These are phyloP conservation scores for Salix caprea DNA, from an alignment of 345 rosid genomes.

Conservation along the genomic window DNA sequence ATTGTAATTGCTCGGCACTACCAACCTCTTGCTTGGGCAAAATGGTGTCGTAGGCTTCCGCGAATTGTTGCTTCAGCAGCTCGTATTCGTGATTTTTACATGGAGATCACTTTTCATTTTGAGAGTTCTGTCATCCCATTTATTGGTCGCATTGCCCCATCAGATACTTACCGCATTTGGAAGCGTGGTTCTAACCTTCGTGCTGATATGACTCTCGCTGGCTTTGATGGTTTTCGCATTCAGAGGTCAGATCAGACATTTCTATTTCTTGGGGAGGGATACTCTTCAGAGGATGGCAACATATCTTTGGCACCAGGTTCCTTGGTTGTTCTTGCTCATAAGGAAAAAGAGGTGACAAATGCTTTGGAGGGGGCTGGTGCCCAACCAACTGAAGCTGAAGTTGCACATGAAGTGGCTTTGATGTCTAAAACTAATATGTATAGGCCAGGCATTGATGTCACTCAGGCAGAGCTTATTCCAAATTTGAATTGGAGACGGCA, in stretches of 20 bases:
- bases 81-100: constrained; percentile 87
- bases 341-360: constrained; percentile 91
- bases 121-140: constrained; percentile 98
- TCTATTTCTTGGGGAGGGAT: constrained; percentile 89
- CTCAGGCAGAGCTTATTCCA: constrained; percentile 90
- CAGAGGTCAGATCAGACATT: constrained; percentile 92
- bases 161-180: constrained; percentile 98
- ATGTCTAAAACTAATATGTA: constrained; percentile 99
- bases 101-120: constrained; percentile 97
- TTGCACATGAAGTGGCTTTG: constrained; percentile 82
- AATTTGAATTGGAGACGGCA: constrained; percentile 97
- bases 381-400: constrained; percentile 88
- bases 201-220: constrained; percentile 97
- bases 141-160: constrained; percentile 94
- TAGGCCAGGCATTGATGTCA: constrained; percentile 98
- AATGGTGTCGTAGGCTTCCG: constrained; percentile 98
- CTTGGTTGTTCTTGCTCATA: constrained; percentile 82
- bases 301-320: constrained; percentile 65
- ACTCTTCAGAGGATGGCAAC: constrained; percentile 65
- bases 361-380: constrained; percentile 98
- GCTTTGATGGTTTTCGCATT: constrained; percentile 94
- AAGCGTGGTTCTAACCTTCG: constrained; percentile 97
- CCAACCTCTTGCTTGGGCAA: constrained; percentile 98
- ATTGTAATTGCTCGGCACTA: constrained; percentile 86
- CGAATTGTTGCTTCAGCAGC: constrained; percentile 77